A percentile compares a stretch with the other conserved stretches of the same genome.
phyloP scores from a whole-genome alignment of 371 early-diverging fungal genomes.

The Smittium culicis region DNA sequence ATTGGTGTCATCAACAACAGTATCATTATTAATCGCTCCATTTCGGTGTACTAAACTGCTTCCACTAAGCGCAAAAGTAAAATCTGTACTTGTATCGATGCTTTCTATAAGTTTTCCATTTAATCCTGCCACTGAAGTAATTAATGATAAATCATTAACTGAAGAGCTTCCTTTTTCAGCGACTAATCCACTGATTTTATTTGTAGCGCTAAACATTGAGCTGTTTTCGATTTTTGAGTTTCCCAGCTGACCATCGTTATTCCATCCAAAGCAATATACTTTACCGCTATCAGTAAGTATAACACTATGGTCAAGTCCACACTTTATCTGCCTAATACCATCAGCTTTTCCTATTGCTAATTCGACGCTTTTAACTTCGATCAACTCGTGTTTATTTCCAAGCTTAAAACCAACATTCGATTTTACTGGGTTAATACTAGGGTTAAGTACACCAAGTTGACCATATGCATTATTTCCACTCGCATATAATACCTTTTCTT shows the following conservation, averaged over 20 bases:
- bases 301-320: conserved; percentile 60
- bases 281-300: conserved; percentile 40
- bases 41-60: conserved; percentile 19
- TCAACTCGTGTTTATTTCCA: background rate
- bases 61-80: conserved; percentile 43
- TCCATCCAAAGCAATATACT: conserved; percentile 66
- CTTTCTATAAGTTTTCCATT: conserved; percentile 30
- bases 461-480: conserved; percentile 14
- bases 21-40: too few relatives aligned
- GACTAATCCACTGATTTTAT: too few relatives aligned
- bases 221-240: too few relatives aligned
- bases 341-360: conserved; percentile 16
- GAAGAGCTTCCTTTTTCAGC: conserved; percentile 32
- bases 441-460: conserved; percentile 11
- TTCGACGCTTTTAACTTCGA: conserved; percentile 8
- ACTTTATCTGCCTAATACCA: conserved; percentile 39
- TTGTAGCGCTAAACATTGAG: too few relatives aligned
- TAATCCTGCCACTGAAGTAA: conserved; percentile 34
- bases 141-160: conserved; percentile 33
- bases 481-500: conserved; percentile 11
- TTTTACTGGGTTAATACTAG: too few relatives aligned
- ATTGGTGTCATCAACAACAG: too few relatives aligned
- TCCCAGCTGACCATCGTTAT: conserved; percentile 66
- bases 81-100: conserved; percentile 53
- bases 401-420: conserved; percentile 3